Evolutionary conservation across 176 grass and related monocot genomes (phyloP).

Genomic region (Zoysia japonica): DNA sequence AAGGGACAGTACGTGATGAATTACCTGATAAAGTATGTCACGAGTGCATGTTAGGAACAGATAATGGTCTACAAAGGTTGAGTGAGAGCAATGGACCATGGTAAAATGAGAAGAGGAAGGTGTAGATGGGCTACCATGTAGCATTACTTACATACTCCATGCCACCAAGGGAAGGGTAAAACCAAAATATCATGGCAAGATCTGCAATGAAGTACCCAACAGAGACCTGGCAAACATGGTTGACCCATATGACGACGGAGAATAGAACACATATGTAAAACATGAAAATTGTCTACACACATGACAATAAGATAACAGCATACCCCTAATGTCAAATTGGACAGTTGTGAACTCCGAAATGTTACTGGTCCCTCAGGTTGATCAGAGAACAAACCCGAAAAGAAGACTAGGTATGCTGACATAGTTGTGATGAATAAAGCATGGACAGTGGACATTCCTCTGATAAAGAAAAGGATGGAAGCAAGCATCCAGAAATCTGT

Average conservation of each 20-base stretch:
- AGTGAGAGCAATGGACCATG: not conserved
- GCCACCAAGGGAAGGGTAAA: constrained; percentile 92
- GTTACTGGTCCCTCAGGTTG: constrained; percentile 66
- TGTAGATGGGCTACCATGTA: not conserved
- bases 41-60: constrained; percentile 5
- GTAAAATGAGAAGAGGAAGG: not conserved
- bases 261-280: not conserved
- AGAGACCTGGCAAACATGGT: constrained; percentile 70
- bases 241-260: not conserved
- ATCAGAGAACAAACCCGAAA: constrained; percentile 87
- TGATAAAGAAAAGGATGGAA: constrained; percentile 36
- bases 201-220: constrained; percentile 92
- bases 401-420: constrained; percentile 89
- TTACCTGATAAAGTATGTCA: constrained; percentile 51
- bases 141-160: constrained; percentile 82
- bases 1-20: constrained; percentile 82
- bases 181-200: constrained; percentile 90
- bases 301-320: constrained; percentile 5
- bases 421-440: constrained; percentile 82
- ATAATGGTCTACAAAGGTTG: constrained; percentile 10
- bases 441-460: constrained; percentile 96
- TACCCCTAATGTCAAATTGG: constrained; percentile 87
- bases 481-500: not conserved
- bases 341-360: constrained; percentile 73
- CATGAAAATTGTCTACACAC: not conserved